Evolutionary conservation across 306 rosid genomes (phyloP), one percentile per base, ranked within the genome.

Genomic region (Erythrophleum fordii): DNA sequence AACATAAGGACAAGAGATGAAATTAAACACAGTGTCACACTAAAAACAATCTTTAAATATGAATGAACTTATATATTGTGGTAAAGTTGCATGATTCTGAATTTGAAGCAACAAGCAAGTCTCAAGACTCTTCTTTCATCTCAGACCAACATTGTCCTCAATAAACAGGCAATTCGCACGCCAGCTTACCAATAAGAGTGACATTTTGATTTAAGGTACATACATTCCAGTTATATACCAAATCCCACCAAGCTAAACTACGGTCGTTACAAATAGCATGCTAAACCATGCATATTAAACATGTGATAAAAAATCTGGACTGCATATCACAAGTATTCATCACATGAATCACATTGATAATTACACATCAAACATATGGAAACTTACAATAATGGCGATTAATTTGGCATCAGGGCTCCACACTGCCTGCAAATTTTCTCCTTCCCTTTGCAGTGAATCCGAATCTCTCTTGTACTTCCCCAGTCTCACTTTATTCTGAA

Each of bases 371-470:
- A 71, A 10, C 35, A 64, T 22, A 11, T 28, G 59, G 26, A 39
- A 53, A 59, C 94, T 90, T 88, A 95, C 99, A 80, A 93, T 87
- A 82, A 95, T 79, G 60, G 97, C 97, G 4, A 95, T 88, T 80
- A 95, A 79, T 86, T 95, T 93, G 73, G 91, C 78, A 86, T 95
- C 99, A 60, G 97, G 97, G 77, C 99, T 95, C 99, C 98, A 93
- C 81, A 89, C 94, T 1, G 99, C 99, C 91, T 90, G 95, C 91
- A 89, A 20, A 86, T 95, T 91, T 87, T 95, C 99, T 78, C 99
- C 99, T 77, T 95, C 97, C 52, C 79, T 88, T 70, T 76, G 85
- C 87, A 95, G 70, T 4, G 99, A 95, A 86, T 86, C 88, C 2
- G 96, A 82, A 86, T 90, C 91, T 86, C 99, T 91, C 91, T 86